Conservation (phyloP, 768 basidiomycete species). For the Lentinula edodes region DNA sequence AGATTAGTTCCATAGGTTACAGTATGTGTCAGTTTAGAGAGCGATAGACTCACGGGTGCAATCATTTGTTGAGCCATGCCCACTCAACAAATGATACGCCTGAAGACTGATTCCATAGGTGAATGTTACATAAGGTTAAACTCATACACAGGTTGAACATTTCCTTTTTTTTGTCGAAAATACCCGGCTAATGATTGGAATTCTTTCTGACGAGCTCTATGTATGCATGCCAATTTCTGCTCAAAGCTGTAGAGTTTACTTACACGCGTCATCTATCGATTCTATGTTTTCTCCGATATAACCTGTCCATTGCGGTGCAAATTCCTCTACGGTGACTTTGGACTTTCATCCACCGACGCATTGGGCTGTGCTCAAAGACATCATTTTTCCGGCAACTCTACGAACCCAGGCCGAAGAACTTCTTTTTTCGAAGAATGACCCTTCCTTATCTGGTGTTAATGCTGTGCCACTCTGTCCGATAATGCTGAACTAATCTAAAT, state of each 20-base stretch:
- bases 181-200: too few relatives aligned
- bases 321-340: background rate
- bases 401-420: background rate
- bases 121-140: too few relatives aligned
- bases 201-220: too few relatives aligned
- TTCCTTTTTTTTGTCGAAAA: too few relatives aligned
- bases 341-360: background rate
- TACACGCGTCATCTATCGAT: background rate
- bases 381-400: background rate
- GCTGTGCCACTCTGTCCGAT: background rate
- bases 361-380: background rate
- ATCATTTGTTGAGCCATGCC: too few relatives aligned
- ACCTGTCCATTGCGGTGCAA: slow-evolving; percentile 6
- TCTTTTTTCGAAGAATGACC: background rate
- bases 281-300: background rate
- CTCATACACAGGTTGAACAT: too few relatives aligned
- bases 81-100: too few relatives aligned
- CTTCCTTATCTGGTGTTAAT: background rate
- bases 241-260: background rate
- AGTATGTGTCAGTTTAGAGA: too few relatives aligned
- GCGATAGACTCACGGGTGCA: too few relatives aligned
- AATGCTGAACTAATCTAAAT: background rate
- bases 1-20: too few relatives aligned
- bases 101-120: too few relatives aligned
- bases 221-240: too few relatives aligned